Evolutionary conservation across 2,329 filamentous ascomycete species (phyloP), one percentile per base, ranked within the genome.

Genomic region (Penicillium sp.): DNA sequence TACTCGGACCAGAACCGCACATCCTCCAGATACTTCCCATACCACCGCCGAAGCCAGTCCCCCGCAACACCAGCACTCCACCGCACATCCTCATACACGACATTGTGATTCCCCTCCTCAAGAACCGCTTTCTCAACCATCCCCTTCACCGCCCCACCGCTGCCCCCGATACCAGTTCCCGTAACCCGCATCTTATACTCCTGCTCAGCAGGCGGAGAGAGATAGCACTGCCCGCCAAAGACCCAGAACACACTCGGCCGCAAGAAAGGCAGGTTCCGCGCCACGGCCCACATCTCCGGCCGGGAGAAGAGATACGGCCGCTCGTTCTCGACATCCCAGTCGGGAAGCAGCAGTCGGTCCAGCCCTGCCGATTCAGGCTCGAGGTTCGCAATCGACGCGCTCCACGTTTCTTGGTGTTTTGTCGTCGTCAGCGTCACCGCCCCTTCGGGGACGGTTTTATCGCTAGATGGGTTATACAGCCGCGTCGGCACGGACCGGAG

Each of bases 381-480:
- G 1, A 67, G 53, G 26, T 66, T 66, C 3, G 62, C 57, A 2
- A 50, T 52, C 8, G 47, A 38, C 9, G n/a, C 56, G 26, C 30
- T 56, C 62, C 62, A 64, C 5, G 60, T 88, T 78, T 93, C 91
- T 72, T 95, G 91, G 75, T 93, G 89, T 72, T 92, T 93, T 0
- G 91, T 89, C 0, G 92, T 96, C 2, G 86, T 85, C 8, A 76
- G 82, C 0, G 91, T 92, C 1, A 91, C 88, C 1, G 55, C 30
- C 11, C 45, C 23, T 17, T 15, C 17, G 5, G 44, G 41, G 4
- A 49, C 13, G 21, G 21, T 29, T 6, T 60, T 21, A 8, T 49
- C 47, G 47, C 13, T 49, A 11, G 19, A 11, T 8, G 47, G 47
- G 26, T 26, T 45, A n/a, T 45, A 49, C 15, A 49, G 23, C 11